Base-by-base conservation (phyloP, 2,329 filamentous ascomycete genomes). In the Sclerotinia glacialis region DNA sequence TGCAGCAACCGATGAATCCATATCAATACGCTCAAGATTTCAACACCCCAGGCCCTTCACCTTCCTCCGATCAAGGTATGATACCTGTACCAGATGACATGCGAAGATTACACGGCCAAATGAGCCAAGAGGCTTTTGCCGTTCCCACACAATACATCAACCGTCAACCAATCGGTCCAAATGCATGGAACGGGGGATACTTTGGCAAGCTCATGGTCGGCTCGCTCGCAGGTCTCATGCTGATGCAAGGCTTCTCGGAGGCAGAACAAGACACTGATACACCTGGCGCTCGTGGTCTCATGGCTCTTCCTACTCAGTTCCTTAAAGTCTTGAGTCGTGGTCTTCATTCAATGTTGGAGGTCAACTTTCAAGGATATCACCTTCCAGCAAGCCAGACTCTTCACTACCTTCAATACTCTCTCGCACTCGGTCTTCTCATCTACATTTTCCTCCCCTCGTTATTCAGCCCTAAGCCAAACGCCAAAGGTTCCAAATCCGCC, bases 221-320 rank as follows among this genome's bases (percentile, higher is more conserved):
- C 52, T 94, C 93, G 23, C 84, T 98, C 67, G 94, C 93, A 31
- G 93, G 92, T 18, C 82, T 98, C 23, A 97, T 98, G 93, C 84
- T 97, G 44, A 80, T 97, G 72, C 93, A 97, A 78, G 92, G 92
- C 1, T 82, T 93, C 65, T 83, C 83, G 46, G 85, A 90, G 52
- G 68, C 73, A 46, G 85, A 92, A 78, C 78, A 86, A 76, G 85
- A 86, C 72, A 84, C 83, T 56, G 87, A 90, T 61, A 83, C 83
- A 1, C 82, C 87, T 7, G 82, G 86, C 60, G 89, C 89, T 55
- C 85, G 86, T 47, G 90, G 90, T 3, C 82, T 93, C 18, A 84
- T 86, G 68, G 85, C 86, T 28, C 67, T 91, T 23, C 90, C 90
- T 1, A 70, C 88, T 31, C 83, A 86, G 21, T 74, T 89, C 3